A percentile compares a stretch with the other conserved stretches of the same genome.
Evolutionary conservation across 2,329 filamentous ascomycete genomes (phyloP).

Genomic region (Colletotrichum spaethianum): DNA sequence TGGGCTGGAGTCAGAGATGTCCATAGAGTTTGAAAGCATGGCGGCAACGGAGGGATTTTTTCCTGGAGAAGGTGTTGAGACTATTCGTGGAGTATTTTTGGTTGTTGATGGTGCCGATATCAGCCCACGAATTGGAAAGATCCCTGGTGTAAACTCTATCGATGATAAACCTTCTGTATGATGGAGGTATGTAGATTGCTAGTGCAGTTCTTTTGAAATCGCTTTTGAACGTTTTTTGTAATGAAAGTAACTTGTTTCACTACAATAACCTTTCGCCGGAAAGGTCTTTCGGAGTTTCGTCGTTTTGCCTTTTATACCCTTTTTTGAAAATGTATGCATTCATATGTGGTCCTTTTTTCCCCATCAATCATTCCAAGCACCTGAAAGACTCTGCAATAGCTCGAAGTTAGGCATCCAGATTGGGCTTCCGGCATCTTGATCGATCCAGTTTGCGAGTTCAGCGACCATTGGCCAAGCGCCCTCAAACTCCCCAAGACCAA

Average conservation of each 20-base stretch:
- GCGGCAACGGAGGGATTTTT: constrained; percentile 44
- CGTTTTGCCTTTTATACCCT: too few species aligned
- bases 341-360: too few species aligned
- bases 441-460: constrained; percentile 50
- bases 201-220: fast-evolving
- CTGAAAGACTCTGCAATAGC: constrained; percentile 46
- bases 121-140: background rate
- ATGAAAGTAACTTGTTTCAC: fast-evolving
- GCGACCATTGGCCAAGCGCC: constrained; percentile 48
- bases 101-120: background rate
- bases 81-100: constrained; percentile 22
- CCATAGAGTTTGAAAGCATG: constrained; percentile 41
- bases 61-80: constrained; percentile 41
- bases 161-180: background rate
- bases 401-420: constrained; percentile 51
- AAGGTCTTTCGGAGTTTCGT: too few species aligned
- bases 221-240: background rate
- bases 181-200: too few species aligned
- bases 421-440: constrained; percentile 47
- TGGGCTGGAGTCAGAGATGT: constrained; percentile 30
- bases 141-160: background rate
- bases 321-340: too few species aligned
- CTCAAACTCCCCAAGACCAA: constrained; percentile 29
- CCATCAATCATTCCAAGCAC: background rate
- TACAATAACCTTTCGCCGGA: too few species aligned